These are phyloP conservation scores for Mangifera indica DNA, from an alignment of 345 rosid species.

Conservation along the genomic window DNA sequence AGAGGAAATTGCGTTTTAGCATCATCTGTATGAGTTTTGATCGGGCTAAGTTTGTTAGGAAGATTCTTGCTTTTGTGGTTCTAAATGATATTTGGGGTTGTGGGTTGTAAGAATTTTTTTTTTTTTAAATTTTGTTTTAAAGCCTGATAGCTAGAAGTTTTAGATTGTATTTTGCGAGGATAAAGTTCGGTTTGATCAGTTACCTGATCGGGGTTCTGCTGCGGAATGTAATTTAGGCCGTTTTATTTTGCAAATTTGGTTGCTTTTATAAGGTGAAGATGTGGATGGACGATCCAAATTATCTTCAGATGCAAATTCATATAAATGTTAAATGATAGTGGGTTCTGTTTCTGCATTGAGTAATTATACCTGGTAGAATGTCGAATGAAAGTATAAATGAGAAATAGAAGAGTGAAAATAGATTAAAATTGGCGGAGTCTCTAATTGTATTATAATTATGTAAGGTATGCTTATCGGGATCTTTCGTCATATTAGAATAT, in stretches of 20 bases:
- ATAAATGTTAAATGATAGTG: not conserved
- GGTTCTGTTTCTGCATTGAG: not conserved
- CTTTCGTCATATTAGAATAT: not conserved
- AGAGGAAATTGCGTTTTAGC: slow-evolving; percentile 2
- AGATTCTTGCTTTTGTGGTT: slow-evolving; percentile 6
- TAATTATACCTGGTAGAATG: not conserved
- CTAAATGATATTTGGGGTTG: slow-evolving; percentile 1
- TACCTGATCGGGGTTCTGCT: not conserved
- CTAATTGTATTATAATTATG: not conserved
- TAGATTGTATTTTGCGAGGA: not conserved
- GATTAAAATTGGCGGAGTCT: not conserved
- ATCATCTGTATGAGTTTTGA: not conserved
- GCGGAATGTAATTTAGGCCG: not conserved
- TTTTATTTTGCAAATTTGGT: not conserved
- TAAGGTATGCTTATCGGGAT: not conserved
- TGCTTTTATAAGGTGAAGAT: slow-evolving; percentile 9
- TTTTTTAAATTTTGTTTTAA: not conserved
- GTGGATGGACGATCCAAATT: not conserved
- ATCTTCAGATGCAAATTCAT: not conserved
- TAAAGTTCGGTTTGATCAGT: not conserved
- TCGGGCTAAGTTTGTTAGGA: not conserved
- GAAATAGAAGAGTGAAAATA: not conserved
- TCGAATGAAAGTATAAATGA: not conserved
- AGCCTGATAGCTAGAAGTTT: not conserved
- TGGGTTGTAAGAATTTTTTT: not conserved